Evolutionary conservation across 768 basidiomycete species (phyloP).

Genomic region (Candolleomyces eurysporus): DNA sequence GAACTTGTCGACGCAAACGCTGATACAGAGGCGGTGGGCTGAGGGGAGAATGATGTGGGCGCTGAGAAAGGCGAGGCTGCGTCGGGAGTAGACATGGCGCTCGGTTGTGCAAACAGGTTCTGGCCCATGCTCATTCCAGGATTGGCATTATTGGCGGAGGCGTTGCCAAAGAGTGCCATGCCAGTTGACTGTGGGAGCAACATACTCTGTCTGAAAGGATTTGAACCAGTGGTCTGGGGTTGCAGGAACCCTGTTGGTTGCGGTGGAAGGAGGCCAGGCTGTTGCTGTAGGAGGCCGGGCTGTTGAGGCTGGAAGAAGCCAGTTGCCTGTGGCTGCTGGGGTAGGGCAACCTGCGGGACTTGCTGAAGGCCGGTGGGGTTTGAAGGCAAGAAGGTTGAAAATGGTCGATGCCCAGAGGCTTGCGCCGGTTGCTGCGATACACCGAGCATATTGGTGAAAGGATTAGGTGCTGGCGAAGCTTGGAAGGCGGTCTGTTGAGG

Average conservation of each 20-base stretch:
- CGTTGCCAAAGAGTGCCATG: conserved; percentile 41
- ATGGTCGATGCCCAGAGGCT: conserved; percentile 44
- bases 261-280: conserved; percentile 19
- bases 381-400: conserved; percentile 58
- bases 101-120: conserved; percentile 7
- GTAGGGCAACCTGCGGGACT: conserved; percentile 8
- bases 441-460: conserved; percentile 41
- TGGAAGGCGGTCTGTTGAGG: conserved; percentile 48
- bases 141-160: conserved; percentile 16
- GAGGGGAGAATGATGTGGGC: too few species aligned
- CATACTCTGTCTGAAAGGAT: conserved; percentile 85
- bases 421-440: conserved; percentile 31
- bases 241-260: conserved; percentile 42
- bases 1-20: conserved; percentile 9
- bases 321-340: conserved; percentile 24
- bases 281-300: conserved; percentile 27
- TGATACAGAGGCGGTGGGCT: neutral
- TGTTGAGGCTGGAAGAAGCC: conserved; percentile 33
- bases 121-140: conserved; percentile 13
- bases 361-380: conserved; percentile 20
- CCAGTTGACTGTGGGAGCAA: conserved; percentile 64
- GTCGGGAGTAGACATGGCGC: neutral
- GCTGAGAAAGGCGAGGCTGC: too few species aligned
- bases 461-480: conserved; percentile 36
- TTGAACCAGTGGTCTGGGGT: conserved; percentile 63